Base-by-base conservation (phyloP, 106 monocot genomes). In the Cymbidium sinense region DNA sequence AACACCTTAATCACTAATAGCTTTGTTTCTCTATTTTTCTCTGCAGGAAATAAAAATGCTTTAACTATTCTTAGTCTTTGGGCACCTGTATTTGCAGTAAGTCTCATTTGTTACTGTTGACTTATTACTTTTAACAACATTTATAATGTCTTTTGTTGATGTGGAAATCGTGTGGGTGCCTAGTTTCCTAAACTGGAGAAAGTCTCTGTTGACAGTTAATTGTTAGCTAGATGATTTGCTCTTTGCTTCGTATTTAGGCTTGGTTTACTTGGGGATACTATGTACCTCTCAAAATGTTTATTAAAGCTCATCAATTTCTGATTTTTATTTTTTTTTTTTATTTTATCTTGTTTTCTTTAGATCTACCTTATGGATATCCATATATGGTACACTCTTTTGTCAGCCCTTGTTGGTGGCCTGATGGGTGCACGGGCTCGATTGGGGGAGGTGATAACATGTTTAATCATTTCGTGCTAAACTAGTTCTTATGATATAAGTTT, bases 301-400 rank as follows among this genome's bases (percentile, higher is more conserved):
- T 71, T 71, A 37, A 36, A 35, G n/a, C 5, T 39, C 13, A 37
- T 37, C 5, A 39, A 74, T 23, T 74, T 74, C 36, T 71, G 35
- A 71, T 33, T 36, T 71, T 71, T 71, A 71, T n/a, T 71, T 39
- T 71, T 36, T n/a, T 71, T 39, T 71, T 36, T 39, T 71, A 17
- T 21, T 47, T 10, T 35, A 18, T 78, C 9, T 19, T 75, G 20
- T 77, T 27, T 70, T 79, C 54, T 33, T 47, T 84, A 98, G 98
- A 89, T 98, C 73, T 98, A 98, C 74, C 62, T 98, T 35, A 92
- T 98, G 98, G 98, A 98, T 79, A 94, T 98, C 61, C 86, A 88
- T 75, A 98, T 98, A 76, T 98, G 86, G 86, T 94, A 98, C 83
- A 94, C 94, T 55, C 76, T 98, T 27, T 55, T 92, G 70, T 94